Base-by-base conservation (phyloP, 176 grass and related monocot species). In the Carex scoparia region DNA sequence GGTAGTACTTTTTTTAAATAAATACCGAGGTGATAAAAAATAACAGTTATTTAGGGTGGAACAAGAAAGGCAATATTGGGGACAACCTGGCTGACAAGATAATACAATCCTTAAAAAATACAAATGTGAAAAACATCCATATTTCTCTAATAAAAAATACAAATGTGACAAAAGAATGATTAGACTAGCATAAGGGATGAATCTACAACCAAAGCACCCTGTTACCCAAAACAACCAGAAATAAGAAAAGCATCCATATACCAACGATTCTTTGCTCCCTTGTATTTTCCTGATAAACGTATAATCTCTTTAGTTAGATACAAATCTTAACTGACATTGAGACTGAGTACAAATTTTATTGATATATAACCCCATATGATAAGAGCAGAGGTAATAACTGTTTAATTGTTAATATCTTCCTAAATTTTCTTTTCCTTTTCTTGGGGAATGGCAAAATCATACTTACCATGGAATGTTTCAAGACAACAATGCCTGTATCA, bases 171-270 rank as follows among this genome's bases (percentile, higher is more conserved):
- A 76, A 72, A 71, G 46, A 44, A 79, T 18, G 51, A 79, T 13
- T 58, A 35, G 23, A 58, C 74, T 58, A 53, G 23, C 49, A 23
- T 72, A 76, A 76, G 27, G 7, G 31, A 13, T 5, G 11, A 76
- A 28, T 74, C 18, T 28, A 74, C 70, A 74, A 74, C 1, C 49
- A 77, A 55, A 27, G 48, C 27, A 77, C 54, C 27, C 3, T 77
- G 5, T 57, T 79, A 57, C 46, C 12, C 53, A 79, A 79, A 7
- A 78, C 23, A 78, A 74, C 65, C 65, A 69, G 30, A 69, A 69
- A 69, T 8, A 55, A 56, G 48, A 57, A 31, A 56, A 8, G 4
- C 74, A 32, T 77, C 73, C 49, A 13, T 33, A 78, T 78, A 58
- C 30, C 72, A 76, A 31, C 6, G 0, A 79, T 79, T 28, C 74